Evolutionary conservation across 164 flowering plant genomes (phyloP), one percentile per base, ranked within the genome.

Genomic region (Magnolia changhungtana): DNA sequence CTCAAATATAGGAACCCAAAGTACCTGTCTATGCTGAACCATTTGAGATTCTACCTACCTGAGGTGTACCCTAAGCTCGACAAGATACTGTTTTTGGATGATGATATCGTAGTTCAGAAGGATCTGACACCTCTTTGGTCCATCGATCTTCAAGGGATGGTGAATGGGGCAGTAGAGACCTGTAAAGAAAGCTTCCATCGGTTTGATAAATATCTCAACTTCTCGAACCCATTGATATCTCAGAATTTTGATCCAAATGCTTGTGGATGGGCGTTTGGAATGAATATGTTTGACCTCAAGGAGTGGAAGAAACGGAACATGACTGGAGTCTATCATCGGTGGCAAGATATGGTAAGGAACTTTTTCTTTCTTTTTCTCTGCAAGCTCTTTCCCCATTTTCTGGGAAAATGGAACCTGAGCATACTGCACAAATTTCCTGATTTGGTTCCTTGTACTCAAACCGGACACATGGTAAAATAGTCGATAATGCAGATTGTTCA

Each of bases 211-310:
- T 96, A 96, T 85, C 95, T 96, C 72, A 96, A 94, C 80, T 96
- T 96, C 83, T 86, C 97, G 18, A 88, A 96, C 81, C 97, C 98
- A 29, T 79, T 78, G 80, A 96, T 96, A 67, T 79, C 86, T 29
- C 82, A 87, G 69, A 92, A 90, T 79, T 96, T 96, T 79, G 87
- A 90, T 79, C 94, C 94, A 74, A 90, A 86, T 83, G 98, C 98
- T 59, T 96, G 99, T 86, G 99, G 97, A 20, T 94, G 98, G 99
- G 99, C 99, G 65, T 96, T 82, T 83, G 99, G 99, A 52, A 94
- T 96, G 98, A 96, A 96, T 80, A 86, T 96, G 68, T 96, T 96
- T 79, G 98, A 96, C 87, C 82, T 96, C 82, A 87, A 86, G 76
- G 92, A 89, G 79, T 96, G 99, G 98, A 91, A 78, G 85, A 91